Conservation (phyloP, 179 eudicot genomes). For the Beta corolliflora region DNA sequence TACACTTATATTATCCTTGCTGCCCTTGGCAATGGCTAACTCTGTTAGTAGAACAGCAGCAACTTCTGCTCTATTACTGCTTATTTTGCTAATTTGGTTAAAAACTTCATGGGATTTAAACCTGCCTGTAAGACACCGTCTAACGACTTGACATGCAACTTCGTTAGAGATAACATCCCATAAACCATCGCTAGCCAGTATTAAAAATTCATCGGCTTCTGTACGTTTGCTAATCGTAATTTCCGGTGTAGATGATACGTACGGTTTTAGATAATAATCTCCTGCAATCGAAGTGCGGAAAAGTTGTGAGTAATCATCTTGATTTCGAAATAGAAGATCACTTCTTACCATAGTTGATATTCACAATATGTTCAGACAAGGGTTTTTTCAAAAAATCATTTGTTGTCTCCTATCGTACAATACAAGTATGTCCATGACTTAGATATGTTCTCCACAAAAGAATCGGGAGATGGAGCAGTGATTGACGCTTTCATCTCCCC, state of each 20-base stretch:
- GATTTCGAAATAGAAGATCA: background rate
- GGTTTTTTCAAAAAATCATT: no score
- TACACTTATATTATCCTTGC: slow-evolving; percentile 66
- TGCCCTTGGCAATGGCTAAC: slow-evolving; percentile 60
- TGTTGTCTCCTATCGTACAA: no score
- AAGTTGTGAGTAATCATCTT: background rate
- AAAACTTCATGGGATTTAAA: slow-evolving; percentile 14
- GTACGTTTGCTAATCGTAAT: slow-evolving; percentile 50
- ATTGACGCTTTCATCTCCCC: no score
- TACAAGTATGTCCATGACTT: no score
- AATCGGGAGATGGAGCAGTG: no score
- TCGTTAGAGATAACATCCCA: slow-evolving; percentile 81
- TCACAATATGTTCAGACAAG: no score
- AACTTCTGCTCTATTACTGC: slow-evolving; percentile 25
- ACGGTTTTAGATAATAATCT: slow-evolving; percentile 66
- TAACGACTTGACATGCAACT: slow-evolving; percentile 57
- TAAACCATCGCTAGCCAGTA: slow-evolving; percentile 76
- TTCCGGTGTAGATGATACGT: slow-evolving; percentile 63
- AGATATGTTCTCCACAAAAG: no score
- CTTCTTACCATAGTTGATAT: no score
- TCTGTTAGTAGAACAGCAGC: slow-evolving; percentile 56
- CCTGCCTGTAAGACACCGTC: slow-evolving; percentile 49
- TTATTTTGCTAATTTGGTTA: slow-evolving; percentile 15
- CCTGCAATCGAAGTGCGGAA: slow-evolving; percentile 39
- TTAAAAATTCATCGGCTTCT: slow-evolving; percentile 53